These are phyloP conservation scores for Phytopythium vexans DNA, from an alignment of 352 stramenopile species.

Conservation along the genomic window DNA sequence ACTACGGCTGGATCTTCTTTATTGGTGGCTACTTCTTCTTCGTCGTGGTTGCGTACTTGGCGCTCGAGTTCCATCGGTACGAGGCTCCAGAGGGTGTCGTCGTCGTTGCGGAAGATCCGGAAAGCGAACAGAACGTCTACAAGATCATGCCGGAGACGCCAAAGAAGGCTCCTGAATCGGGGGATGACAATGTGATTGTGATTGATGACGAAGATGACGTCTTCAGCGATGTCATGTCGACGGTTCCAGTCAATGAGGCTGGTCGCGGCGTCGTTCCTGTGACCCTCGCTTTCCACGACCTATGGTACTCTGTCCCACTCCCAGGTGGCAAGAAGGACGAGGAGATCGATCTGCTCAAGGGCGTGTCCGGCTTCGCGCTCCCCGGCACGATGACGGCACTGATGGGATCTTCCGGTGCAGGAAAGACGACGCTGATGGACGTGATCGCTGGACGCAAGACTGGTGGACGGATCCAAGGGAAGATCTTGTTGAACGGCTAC, in stretches of 20 bases:
- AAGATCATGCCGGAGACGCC: constrained; percentile 16
- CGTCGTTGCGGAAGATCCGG: constrained; percentile 14
- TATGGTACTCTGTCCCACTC: constrained; percentile 38
- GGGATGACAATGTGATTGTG: constrained; percentile 9
- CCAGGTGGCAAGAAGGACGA: constrained; percentile 18
- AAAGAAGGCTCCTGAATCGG: constrained; percentile 8
- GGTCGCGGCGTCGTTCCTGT: constrained; percentile 23
- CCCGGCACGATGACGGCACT: constrained; percentile 48
- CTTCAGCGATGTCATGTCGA: constrained; percentile 12
- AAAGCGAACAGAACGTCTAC: constrained; percentile 14
- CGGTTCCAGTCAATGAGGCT: constrained; percentile 8
- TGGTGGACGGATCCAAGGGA: constrained; percentile 70
- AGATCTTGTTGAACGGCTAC: constrained; percentile 87
- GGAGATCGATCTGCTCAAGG: constrained; percentile 35
- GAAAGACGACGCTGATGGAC: constrained; percentile 85
- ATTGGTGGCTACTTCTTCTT: constrained; percentile 28
- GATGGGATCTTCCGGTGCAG: constrained; percentile 56
- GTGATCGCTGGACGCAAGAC: constrained; percentile 89
- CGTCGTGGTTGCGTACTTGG: constrained; percentile 20
- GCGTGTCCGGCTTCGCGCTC: constrained; percentile 35
- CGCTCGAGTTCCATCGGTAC: constrained; percentile 23
- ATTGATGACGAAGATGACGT: constrained; percentile 14
- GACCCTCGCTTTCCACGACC: constrained; percentile 32
- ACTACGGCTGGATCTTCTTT: constrained; percentile 51
- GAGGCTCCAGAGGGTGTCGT: constrained; percentile 14